phyloP scores from a whole-genome alignment of 1,284 basidiomycete genomes.

The Trametes versicolor region DNA sequence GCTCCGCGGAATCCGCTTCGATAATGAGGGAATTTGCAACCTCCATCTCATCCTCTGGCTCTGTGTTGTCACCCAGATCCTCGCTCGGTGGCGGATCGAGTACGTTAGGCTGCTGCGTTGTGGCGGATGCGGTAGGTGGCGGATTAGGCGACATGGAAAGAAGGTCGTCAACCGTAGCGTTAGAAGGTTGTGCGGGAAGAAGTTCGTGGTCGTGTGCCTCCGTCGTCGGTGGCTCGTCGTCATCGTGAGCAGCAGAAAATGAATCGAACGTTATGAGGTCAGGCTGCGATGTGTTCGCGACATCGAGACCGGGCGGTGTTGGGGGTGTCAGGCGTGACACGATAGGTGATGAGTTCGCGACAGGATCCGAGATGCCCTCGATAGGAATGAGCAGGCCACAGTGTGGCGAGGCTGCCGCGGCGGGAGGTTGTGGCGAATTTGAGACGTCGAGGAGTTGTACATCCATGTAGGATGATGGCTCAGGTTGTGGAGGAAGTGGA shows the following conservation, averaged over 20 bases:
- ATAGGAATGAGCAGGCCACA: slow-evolving; percentile 16
- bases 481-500: slow-evolving; percentile 18
- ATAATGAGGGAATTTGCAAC: slow-evolving; percentile 27
- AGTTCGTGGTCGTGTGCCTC: not conserved
- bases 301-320: slow-evolving; percentile 5
- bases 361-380: slow-evolving; percentile 16
- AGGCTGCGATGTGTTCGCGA: slow-evolving; percentile 31
- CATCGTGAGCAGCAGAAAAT: slow-evolving; percentile 41
- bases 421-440: not conserved
- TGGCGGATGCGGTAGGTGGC: slow-evolving; percentile 16
- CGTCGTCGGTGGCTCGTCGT: slow-evolving; percentile 14
- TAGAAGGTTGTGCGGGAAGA: not conserved
- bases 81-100: not conserved
- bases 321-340: slow-evolving; percentile 11
- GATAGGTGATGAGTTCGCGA: slow-evolving; percentile 13
- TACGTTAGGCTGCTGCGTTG: not conserved
- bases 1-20: slow-evolving; percentile 5
- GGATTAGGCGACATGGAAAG: slow-evolving; percentile 49
- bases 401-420: not conserved
- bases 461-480: slow-evolving; percentile 10
- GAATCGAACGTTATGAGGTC: slow-evolving; percentile 57
- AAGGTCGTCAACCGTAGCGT: slow-evolving; percentile 51
- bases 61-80: slow-evolving; percentile 18
- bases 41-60: slow-evolving; percentile 36
- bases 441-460: slow-evolving; percentile 21